Evolutionary conservation across 306 rosid species (phyloP).

Genomic region (Inga oerstediana): DNA sequence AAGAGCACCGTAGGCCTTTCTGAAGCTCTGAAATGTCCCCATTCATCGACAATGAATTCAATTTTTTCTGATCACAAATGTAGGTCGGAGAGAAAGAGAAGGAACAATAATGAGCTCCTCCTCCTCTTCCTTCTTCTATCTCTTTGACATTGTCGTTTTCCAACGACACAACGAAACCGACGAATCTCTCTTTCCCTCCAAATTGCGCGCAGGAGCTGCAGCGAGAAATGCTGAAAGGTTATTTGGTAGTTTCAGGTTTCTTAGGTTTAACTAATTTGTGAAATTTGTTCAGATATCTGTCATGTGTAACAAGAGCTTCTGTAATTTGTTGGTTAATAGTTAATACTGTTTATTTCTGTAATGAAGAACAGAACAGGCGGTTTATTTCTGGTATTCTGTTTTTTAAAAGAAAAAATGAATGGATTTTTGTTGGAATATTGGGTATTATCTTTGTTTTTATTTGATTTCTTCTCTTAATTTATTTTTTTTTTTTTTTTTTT

Average conservation of each 20-base stretch:
- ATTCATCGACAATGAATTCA: constrained; percentile 31
- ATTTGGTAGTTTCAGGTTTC: neutral
- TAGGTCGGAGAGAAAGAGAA: constrained; percentile 42
- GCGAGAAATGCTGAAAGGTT: neutral
- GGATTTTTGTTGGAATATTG: neutral
- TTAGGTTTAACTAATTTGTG: neutral
- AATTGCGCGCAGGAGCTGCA: constrained; percentile 41
- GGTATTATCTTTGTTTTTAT: too few relatives aligned
- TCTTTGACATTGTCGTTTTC: constrained; percentile 42
- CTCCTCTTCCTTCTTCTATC: constrained; percentile 30
- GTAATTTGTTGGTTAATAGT: neutral
- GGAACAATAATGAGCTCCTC: constrained; percentile 41
- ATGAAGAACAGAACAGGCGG: neutral
- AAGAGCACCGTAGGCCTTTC: constrained; percentile 95
- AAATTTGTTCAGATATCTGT: neutral
- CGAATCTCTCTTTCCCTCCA: constrained; percentile 44
- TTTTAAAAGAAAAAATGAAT: neutral
- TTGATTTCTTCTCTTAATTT: too few relatives aligned
- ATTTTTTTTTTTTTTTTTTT: too few relatives aligned
- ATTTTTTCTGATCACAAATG: neutral
- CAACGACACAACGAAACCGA: constrained; percentile 45
- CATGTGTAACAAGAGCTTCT: neutral
- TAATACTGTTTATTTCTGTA: neutral
- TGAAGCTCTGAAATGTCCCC: constrained; percentile 89
- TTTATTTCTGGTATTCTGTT: neutral